These are phyloP conservation scores for Cylindrotheca closterium DNA, from an alignment of 108 stramenopile species.

Conservation along the genomic window DNA sequence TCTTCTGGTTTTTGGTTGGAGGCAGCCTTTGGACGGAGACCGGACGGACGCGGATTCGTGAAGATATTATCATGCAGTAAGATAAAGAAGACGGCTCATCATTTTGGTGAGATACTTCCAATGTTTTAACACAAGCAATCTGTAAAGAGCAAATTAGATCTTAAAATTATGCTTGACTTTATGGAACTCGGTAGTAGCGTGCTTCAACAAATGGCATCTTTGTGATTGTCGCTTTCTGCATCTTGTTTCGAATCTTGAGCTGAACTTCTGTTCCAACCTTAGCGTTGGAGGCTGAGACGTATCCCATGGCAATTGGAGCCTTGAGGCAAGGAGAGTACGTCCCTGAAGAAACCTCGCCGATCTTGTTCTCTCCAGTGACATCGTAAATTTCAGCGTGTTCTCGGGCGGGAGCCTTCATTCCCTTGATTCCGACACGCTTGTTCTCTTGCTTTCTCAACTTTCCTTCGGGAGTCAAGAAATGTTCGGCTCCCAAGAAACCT, in stretches of 20 bases:
- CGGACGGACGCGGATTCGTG: no score
- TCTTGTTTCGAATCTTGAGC: constrained; percentile 90
- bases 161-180: no score
- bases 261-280: constrained; percentile 88
- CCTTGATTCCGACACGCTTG: constrained; percentile 94
- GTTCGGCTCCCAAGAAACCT: constrained; percentile 93
- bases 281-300: constrained; percentile 74
- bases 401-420: constrained; percentile 97
- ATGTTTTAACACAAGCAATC: no score
- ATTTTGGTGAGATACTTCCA: no score
- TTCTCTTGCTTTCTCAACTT: constrained; percentile 79
- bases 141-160: no score
- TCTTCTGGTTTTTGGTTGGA: no score
- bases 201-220: constrained; percentile 98
- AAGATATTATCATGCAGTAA: no score
- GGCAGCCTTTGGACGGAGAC: no score
- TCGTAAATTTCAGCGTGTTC: constrained; percentile 93
- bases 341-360: constrained; percentile 95
- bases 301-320: constrained; percentile 99
- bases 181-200: constrained; percentile 93
- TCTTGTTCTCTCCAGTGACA: constrained; percentile 73
- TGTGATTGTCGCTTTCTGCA: constrained; percentile 84
- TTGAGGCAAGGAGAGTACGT: constrained; percentile 92
- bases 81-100: no score
- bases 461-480: constrained; percentile 91